Evolutionary conservation across 305 asterid species (phyloP).

Genomic region (Lippia alba): DNA sequence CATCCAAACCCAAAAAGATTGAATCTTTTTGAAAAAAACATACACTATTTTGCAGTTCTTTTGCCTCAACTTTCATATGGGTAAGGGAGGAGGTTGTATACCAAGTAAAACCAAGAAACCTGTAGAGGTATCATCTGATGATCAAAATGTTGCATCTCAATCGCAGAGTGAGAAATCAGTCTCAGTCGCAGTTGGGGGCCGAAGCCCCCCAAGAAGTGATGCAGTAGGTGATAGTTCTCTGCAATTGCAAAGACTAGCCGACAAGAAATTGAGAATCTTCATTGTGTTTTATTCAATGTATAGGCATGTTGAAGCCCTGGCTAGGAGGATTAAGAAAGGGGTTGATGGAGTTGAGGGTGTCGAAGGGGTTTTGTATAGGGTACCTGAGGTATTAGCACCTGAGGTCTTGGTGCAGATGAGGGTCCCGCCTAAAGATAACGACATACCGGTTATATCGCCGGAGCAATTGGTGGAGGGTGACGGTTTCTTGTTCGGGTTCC

Average conservation of each 20-base stretch:
- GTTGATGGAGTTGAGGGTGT: slow-evolving; percentile 60
- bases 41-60: background rate
- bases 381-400: slow-evolving; percentile 52
- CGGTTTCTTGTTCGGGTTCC: slow-evolving; percentile 69
- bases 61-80: slow-evolving; percentile 42
- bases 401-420: slow-evolving; percentile 56
- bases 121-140: slow-evolving; percentile 36
- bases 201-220: slow-evolving; percentile 27
- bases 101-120: slow-evolving; percentile 54
- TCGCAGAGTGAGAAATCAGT: slow-evolving; percentile 34
- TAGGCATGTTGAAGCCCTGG: slow-evolving; percentile 58
- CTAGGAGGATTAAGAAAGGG: slow-evolving; percentile 58
- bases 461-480: slow-evolving; percentile 60
- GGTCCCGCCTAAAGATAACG: slow-evolving; percentile 45
- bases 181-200: slow-evolving; percentile 34
- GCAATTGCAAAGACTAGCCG: slow-evolving; percentile 5
- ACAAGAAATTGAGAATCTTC: slow-evolving; percentile 53
- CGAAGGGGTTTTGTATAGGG: slow-evolving; percentile 62
- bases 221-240: slow-evolving; percentile 21
- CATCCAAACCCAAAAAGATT: background rate
- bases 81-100: slow-evolving; percentile 75
- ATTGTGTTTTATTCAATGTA: slow-evolving; percentile 68
- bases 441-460: slow-evolving; percentile 51
- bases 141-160: slow-evolving; percentile 29
- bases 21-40: slow-evolving; percentile 5